These are phyloP conservation scores for Coelastrella sp. DNA, from an alignment of 139 green algal species.

Conservation along the genomic window DNA sequence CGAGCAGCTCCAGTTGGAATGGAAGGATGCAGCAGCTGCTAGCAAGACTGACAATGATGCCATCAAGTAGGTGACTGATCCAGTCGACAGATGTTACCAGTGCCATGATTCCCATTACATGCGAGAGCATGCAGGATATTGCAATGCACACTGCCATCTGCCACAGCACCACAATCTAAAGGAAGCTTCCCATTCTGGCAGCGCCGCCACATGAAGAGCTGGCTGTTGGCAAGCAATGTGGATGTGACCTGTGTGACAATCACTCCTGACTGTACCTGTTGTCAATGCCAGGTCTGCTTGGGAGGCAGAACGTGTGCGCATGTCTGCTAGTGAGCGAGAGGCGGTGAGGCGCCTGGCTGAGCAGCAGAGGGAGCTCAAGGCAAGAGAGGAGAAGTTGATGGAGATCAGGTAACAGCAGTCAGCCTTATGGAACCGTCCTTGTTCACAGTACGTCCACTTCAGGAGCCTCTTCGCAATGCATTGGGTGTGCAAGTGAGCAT, in stretches of 20 bases:
- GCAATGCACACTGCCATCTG: no score
- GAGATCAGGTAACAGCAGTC: neutral
- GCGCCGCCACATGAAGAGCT: no score
- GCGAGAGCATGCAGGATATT: no score
- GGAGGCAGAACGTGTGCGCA: constrained; percentile 19
- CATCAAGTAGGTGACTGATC: neutral
- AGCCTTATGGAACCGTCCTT: no score
- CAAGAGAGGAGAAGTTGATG: neutral
- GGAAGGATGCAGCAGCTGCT: neutral
- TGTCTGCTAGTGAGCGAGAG: constrained; percentile 2
- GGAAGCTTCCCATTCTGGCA: no score
- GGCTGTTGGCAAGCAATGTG: no score
- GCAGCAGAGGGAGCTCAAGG: neutral
- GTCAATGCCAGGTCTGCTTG: constrained; percentile 33
- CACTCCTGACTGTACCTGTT: neutral
- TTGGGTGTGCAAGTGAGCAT: no score
- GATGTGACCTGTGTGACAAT: neutral
- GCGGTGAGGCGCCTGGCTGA: neutral
- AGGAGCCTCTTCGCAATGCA: no score
- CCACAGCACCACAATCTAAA: no score
- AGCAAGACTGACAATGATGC: neutral
- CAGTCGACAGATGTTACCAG: no score
- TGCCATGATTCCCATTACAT: no score
- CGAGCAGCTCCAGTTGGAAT: constrained; percentile 26
- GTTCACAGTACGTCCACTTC: no score